Evolutionary conservation across 192 early-diverging fungal species (phyloP).

Genomic region (Dissophora ornata): DNA sequence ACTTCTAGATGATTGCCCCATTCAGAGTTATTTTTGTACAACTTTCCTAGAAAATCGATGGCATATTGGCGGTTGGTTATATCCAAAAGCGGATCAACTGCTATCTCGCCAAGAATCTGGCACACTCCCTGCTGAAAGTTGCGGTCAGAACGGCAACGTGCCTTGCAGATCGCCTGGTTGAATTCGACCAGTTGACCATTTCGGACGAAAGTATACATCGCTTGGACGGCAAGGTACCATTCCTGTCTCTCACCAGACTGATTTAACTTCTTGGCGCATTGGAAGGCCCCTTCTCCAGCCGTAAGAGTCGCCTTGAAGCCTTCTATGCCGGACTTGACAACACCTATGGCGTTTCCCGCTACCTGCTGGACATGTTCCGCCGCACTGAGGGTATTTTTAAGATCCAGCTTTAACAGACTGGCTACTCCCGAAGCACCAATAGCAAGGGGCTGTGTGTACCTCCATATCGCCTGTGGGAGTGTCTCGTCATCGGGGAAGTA

Average conservation of each 20-base stretch:
- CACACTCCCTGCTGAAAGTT: conserved; percentile 10
- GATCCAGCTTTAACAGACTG: not conserved
- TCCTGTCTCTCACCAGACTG: too few relatives aligned
- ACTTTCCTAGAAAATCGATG: conserved; percentile 2
- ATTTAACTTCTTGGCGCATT: too few relatives aligned
- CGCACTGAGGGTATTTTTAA: not conserved
- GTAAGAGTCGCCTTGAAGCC: too few relatives aligned
- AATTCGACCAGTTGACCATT: conserved; percentile 12
- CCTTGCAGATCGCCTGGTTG: not conserved
- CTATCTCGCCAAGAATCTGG: conserved; percentile 9
- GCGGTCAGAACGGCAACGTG: not conserved
- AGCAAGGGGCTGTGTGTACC: not conserved
- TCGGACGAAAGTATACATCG: not conserved
- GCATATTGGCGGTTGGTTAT: not conserved
- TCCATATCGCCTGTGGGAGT: not conserved
- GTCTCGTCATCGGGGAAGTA: conserved; percentile 9
- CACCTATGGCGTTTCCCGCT: too few relatives aligned
- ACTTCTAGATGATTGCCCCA: not conserved
- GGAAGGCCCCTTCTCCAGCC: too few relatives aligned
- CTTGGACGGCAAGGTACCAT: conserved; percentile 16
- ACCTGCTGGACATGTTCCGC: too few relatives aligned
- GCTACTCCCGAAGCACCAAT: not conserved
- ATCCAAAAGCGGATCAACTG: conserved; percentile 9
- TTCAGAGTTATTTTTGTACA: not conserved
- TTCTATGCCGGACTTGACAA: too few relatives aligned